Evolutionary conservation across 225 moss, liverwort and hornwort genomes (phyloP).

Genomic region (Physcomitrium patens): DNA sequence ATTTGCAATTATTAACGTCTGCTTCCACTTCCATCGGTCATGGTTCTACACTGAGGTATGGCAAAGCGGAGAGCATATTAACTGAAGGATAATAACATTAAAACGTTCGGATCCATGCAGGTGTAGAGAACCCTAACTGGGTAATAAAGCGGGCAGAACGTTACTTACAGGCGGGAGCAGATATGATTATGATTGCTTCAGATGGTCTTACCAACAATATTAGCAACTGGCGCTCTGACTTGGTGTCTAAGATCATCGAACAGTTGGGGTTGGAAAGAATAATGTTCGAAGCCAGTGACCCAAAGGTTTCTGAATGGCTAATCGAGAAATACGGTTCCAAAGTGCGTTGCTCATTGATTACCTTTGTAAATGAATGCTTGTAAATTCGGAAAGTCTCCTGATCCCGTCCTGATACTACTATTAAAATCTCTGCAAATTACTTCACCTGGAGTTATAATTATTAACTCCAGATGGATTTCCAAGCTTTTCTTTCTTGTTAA

Average conservation of each 20-base stretch:
- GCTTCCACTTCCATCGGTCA: slow-evolving; percentile 5
- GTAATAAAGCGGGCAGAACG: slow-evolving; percentile 72
- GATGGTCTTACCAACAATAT: slow-evolving; percentile 57
- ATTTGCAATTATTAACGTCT: too few species aligned
- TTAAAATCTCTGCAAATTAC: not conserved
- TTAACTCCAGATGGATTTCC: not conserved
- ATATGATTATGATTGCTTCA: slow-evolving; percentile 70
- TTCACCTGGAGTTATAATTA: not conserved
- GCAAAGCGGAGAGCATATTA: not conserved
- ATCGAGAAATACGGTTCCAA: slow-evolving; percentile 62
- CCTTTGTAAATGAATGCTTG: not conserved
- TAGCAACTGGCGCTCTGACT: slow-evolving; percentile 60
- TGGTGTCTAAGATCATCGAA: slow-evolving; percentile 59
- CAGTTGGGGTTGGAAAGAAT: slow-evolving; percentile 69
- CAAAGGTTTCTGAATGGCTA: slow-evolving; percentile 61
- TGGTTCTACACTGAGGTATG: too few species aligned
- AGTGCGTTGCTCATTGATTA: slow-evolving; percentile 32
- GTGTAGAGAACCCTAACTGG: slow-evolving; percentile 52
- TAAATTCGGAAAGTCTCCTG: not conserved
- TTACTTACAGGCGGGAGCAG: slow-evolving; percentile 73
- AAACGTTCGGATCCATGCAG: slow-evolving; percentile 23
- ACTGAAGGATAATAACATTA: not conserved
- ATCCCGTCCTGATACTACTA: not conserved
- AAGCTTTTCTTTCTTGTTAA: not conserved
- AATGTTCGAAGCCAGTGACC: slow-evolving; percentile 77